Conservation (phyloP, 768 basidiomycete species). For the Tricholoma flavovirens region DNA sequence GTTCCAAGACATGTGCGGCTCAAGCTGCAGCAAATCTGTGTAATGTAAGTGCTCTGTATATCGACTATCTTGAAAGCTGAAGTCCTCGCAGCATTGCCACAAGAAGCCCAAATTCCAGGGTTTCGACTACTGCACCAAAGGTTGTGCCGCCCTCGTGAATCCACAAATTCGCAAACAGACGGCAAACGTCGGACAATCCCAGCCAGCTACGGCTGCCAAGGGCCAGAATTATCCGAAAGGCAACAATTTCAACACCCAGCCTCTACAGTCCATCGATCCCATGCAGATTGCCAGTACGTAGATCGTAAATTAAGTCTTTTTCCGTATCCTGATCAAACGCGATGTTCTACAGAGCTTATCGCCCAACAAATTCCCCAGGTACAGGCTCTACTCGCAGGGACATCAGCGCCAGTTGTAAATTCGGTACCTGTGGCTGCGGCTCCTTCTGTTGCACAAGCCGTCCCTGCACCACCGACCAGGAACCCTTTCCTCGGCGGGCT, state of each 20-base stretch:
- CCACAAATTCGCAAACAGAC: slow-evolving; percentile 18
- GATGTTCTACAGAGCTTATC: slow-evolving; percentile 31
- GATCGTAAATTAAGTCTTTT: background rate
- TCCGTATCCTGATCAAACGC: background rate
- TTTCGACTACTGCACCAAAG: slow-evolving; percentile 61
- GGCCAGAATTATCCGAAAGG: slow-evolving; percentile 8
- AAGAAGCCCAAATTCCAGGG: slow-evolving; percentile 54
- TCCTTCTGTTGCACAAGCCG: slow-evolving; percentile 12
- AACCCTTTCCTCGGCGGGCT: slow-evolving; percentile 5
- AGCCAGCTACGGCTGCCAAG: slow-evolving; percentile 11
- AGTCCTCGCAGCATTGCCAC: slow-evolving; percentile 41
- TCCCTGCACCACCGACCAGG: background rate
- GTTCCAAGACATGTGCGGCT: slow-evolving; percentile 50
- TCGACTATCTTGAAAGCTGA: background rate
- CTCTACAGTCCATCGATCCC: slow-evolving; percentile 27
- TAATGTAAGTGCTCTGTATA: slow-evolving; percentile 29
- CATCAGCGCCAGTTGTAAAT: slow-evolving; percentile 8
- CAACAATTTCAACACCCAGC: slow-evolving; percentile 13
- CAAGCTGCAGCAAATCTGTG: slow-evolving; percentile 35
- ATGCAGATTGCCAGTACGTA: slow-evolving; percentile 36
- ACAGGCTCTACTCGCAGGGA: slow-evolving; percentile 29
- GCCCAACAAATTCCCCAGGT: slow-evolving; percentile 44
- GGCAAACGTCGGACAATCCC: background rate
- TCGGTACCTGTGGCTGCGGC: slow-evolving; percentile 8
- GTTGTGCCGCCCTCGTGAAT: slow-evolving; percentile 47